Percentiles rank a stretch among this genome's conserved stretches.
These are phyloP conservation scores for Trichomonas tenax DNA, from an alignment of 208 protist genomes.

Conservation along the genomic window DNA sequence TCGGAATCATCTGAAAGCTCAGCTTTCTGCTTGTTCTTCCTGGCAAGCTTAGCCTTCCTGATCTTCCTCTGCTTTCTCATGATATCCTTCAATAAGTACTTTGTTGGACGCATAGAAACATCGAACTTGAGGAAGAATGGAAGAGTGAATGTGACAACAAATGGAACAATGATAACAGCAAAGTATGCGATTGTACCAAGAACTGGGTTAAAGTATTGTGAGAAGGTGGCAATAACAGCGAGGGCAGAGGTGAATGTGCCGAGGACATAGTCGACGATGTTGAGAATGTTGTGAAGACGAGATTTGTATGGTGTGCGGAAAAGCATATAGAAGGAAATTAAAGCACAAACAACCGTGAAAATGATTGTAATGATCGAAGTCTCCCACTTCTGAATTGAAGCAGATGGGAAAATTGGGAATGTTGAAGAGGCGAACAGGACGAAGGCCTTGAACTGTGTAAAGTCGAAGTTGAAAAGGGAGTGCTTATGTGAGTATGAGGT, in stretches of 20 bases:
- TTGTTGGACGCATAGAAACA: neutral
- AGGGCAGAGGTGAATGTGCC: neutral
- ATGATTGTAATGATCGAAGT: neutral
- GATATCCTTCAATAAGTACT: neutral
- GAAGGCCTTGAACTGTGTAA: neutral
- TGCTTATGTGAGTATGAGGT: neutral
- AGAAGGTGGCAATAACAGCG: neutral
- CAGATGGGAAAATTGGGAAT: neutral
- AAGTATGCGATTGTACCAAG: neutral
- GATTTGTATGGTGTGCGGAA: neutral
- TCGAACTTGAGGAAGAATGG: neutral
- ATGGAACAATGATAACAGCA: neutral
- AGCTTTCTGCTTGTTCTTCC: neutral
- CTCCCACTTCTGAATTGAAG: neutral
- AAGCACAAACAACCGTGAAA: neutral
- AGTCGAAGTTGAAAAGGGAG: neutral
- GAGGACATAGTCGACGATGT: neutral
- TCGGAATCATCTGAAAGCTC: neutral
- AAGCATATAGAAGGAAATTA: neutral
- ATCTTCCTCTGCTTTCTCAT: neutral
- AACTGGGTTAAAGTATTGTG: neutral
- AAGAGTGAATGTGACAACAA: neutral
- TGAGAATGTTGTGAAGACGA: neutral
- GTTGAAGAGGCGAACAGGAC: neutral
- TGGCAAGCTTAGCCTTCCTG: neutral